These are phyloP conservation scores for Pseudonectria foliicola DNA, from an alignment of 2,329 filamentous ascomycete species.

Conservation along the genomic window DNA sequence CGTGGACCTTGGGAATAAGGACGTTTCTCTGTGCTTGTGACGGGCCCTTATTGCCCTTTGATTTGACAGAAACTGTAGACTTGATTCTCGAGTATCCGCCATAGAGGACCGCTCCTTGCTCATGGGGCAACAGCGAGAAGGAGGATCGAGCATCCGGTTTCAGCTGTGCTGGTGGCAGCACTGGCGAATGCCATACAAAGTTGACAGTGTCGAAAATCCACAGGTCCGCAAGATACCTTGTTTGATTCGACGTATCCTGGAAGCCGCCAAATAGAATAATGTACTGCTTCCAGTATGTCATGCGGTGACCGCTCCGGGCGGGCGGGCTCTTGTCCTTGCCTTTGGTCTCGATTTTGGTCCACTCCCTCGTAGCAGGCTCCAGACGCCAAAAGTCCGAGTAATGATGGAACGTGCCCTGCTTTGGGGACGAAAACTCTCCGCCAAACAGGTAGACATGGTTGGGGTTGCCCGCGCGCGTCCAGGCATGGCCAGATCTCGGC, in stretches of 20 bases:
- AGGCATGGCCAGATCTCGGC: slow-evolving; percentile 87
- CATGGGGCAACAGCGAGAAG: slow-evolving; percentile 86
- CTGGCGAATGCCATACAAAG: slow-evolving; percentile 76
- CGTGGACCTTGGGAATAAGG: slow-evolving; percentile 81
- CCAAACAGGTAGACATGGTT: slow-evolving; percentile 88
- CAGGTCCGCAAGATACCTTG: slow-evolving; percentile 85
- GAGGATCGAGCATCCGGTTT: slow-evolving; percentile 89
- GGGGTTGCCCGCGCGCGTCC: slow-evolving; percentile 81
- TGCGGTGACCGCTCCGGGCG: slow-evolving; percentile 83
- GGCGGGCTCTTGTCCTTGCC: slow-evolving; percentile 73
- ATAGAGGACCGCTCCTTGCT: slow-evolving; percentile 81
- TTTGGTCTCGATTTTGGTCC: slow-evolving; percentile 77
- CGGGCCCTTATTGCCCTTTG: slow-evolving; percentile 48
- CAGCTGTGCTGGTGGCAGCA: slow-evolving; percentile 67
- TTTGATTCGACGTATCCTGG: slow-evolving; percentile 92
- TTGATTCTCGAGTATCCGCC: slow-evolving; percentile 94
- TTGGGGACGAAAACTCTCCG: slow-evolving; percentile 92
- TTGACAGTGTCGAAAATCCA: slow-evolving; percentile 93
- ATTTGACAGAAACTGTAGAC: slow-evolving; percentile 56
- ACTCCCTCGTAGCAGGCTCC: slow-evolving; percentile 77
- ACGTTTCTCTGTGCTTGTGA: slow-evolving; percentile 61
- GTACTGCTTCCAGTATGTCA: slow-evolving; percentile 97
- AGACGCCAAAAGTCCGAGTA: slow-evolving; percentile 98
- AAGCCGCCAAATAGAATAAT: slow-evolving; percentile 95
- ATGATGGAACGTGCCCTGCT: slow-evolving; percentile 97